Evolutionary conservation across 495 filamentous ascomycete genomes (phyloP).

Genomic region (Tuber brumale): DNA sequence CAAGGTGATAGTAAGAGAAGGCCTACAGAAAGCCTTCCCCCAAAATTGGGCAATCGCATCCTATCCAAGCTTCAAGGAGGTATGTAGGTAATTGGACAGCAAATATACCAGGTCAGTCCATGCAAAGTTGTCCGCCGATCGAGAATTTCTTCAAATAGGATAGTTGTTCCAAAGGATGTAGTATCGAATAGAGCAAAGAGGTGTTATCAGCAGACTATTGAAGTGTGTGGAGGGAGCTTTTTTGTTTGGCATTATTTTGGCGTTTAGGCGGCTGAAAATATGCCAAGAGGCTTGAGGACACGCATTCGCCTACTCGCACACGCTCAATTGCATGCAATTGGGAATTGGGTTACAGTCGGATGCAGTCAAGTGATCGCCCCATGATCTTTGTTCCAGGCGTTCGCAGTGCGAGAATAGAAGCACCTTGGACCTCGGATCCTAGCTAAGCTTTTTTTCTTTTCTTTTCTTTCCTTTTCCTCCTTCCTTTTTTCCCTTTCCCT

Average conservation of each 20-base stretch:
- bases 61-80: slow-evolving; percentile 17
- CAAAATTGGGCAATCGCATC: slow-evolving; percentile 30
- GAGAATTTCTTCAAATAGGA: not conserved
- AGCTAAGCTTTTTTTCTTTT: not conserved
- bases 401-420: not conserved
- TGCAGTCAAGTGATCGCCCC: not conserved
- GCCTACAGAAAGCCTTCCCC: slow-evolving; percentile 25
- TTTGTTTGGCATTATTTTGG: not conserved
- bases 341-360: not conserved
- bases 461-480: not conserved
- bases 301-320: slow-evolving; percentile 24
- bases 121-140: not conserved
- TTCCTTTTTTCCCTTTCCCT: not conserved
- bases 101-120: slow-evolving; percentile 8
- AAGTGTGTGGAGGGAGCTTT: not conserved
- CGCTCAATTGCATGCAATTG: not conserved
- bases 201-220: not conserved
- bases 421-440: not conserved
- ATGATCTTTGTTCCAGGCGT: not conserved
- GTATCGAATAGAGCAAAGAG: not conserved
- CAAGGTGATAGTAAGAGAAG: slow-evolving; percentile 28
- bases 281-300: slow-evolving; percentile 33
- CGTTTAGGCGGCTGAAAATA: slow-evolving; percentile 17
- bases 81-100: not conserved
- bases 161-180: not conserved